These are phyloP conservation scores for Rhizopus stolonifer DNA, from an alignment of 371 early-diverging fungal genomes.

Conservation along the genomic window DNA sequence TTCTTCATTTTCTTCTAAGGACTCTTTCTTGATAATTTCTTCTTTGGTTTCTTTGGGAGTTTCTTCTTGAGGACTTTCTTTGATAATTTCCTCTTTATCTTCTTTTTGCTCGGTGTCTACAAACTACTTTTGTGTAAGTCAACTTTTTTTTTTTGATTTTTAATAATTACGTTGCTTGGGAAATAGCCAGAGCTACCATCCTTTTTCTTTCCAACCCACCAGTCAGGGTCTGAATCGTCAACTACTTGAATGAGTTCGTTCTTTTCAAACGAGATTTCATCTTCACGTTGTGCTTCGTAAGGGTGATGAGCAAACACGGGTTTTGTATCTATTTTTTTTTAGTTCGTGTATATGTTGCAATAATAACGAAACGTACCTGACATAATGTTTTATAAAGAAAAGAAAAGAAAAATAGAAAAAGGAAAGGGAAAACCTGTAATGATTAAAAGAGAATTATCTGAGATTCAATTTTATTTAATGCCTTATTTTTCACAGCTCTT, in stretches of 20 bases:
- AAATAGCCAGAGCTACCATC: conserved; percentile 65
- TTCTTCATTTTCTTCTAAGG: not conserved
- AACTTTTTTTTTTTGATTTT: not conserved
- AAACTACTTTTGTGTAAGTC: conserved; percentile 20
- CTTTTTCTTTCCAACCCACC: conserved; percentile 67
- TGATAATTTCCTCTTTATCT: not conserved
- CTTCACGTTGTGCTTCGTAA: conserved; percentile 50
- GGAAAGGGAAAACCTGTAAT: not conserved
- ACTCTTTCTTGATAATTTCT: not conserved
- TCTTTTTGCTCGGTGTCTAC: conserved; percentile 17
- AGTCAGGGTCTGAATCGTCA: conserved; percentile 54
- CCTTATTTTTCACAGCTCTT: not conserved
- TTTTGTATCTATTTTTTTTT: conserved; percentile 5
- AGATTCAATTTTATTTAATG: not conserved
- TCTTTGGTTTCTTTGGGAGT: not conserved
- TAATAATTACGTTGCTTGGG: conserved; percentile 65
- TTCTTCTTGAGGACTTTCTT: not conserved
- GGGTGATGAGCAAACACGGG: conserved; percentile 35
- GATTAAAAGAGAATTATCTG: not conserved
- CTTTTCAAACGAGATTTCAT: conserved; percentile 60
- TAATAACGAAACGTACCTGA: too few species aligned
- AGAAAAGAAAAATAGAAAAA: not conserved
- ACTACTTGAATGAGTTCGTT: conserved; percentile 59
- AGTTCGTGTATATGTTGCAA: too few species aligned
- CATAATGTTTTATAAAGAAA: not conserved